These are phyloP conservation scores for Lasiosphaeria ovina DNA, from an alignment of 495 filamentous ascomycete species.

Conservation along the genomic window DNA sequence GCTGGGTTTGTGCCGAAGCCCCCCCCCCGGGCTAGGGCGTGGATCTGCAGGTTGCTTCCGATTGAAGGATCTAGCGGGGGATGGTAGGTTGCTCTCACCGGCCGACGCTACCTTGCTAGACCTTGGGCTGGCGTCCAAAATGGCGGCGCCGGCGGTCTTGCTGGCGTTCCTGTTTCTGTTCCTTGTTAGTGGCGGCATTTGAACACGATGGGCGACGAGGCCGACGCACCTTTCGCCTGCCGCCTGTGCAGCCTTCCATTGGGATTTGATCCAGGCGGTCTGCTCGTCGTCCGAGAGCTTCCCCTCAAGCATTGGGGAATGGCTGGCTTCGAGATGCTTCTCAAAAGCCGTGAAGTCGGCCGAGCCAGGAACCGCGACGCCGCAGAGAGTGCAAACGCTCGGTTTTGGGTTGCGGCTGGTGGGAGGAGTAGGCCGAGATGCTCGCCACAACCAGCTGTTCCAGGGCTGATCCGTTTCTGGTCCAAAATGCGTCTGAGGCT, in stretches of 20 bases:
- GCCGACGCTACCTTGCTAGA: background rate
- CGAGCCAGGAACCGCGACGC: background rate
- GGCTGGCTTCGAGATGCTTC: conserved; percentile 1
- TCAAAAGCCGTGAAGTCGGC: conserved; percentile 7
- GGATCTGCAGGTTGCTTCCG: conserved; percentile 11
- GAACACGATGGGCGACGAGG: background rate
- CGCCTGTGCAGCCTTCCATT: background rate
- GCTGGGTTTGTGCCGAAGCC: no score
- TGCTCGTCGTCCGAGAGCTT: conserved; percentile 13
- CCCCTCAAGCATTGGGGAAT: conserved; percentile 3
- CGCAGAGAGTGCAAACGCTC: background rate
- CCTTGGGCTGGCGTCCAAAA: conserved; percentile 3
- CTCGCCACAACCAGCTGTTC: conserved; percentile 1
- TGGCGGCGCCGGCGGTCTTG: conserved; percentile 4
- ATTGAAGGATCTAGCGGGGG: conserved; percentile 5
- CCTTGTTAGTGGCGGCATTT: conserved; percentile 1
- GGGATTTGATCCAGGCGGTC: background rate
- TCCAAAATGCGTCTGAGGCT: no score
- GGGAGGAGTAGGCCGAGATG: background rate
- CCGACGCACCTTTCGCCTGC: background rate
- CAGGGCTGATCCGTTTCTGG: no score
- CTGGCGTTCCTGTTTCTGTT: conserved; percentile 6
- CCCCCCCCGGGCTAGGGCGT: background rate
- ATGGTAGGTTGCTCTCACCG: conserved; percentile 8
- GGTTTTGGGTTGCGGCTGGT: background rate